phyloP scores from a whole-genome alignment of 2,329 filamentous ascomycete genomes.

The Lasiodiplodia citricola region DNA sequence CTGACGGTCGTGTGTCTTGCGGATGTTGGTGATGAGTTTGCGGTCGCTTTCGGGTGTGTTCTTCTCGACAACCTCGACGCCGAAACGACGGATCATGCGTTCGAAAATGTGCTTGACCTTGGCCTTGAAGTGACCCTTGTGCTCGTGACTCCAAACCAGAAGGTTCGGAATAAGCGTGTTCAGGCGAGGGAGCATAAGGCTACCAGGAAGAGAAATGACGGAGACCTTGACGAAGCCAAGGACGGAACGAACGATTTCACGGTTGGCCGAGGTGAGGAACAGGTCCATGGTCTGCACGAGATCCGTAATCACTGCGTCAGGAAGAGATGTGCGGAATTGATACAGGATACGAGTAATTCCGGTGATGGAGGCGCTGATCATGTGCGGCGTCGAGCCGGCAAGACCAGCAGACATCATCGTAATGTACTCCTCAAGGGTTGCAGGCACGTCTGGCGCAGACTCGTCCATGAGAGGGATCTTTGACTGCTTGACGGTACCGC shows the following conservation, averaged over 20 bases:
- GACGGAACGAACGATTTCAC: slow-evolving; percentile 93
- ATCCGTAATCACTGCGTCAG: slow-evolving; percentile 73
- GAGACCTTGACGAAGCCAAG: slow-evolving; percentile 97
- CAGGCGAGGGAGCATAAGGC: slow-evolving; percentile 79
- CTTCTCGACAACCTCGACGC: slow-evolving; percentile 78
- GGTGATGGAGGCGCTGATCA: slow-evolving; percentile 97
- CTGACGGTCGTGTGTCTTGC: slow-evolving; percentile 88
- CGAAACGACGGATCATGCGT: slow-evolving; percentile 89
- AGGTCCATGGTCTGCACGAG: slow-evolving; percentile 94
- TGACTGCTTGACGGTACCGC: slow-evolving; percentile 79
- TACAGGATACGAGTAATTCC: slow-evolving; percentile 92
- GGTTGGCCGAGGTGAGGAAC: slow-evolving; percentile 94
- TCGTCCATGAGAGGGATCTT: slow-evolving; percentile 86
- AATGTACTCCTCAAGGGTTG: slow-evolving; percentile 92
- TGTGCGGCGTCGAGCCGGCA: slow-evolving; percentile 89
- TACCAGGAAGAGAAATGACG: slow-evolving; percentile 80
- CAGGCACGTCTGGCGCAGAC: slow-evolving; percentile 76
- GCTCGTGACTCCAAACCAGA: slow-evolving; percentile 96
- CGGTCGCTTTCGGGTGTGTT: slow-evolving; percentile 84
- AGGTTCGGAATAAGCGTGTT: slow-evolving; percentile 82
- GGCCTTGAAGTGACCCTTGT: slow-evolving; percentile 94
- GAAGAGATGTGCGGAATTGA: slow-evolving; percentile 78
- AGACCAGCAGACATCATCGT: slow-evolving; percentile 98
- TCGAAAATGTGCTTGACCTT: slow-evolving; percentile 99
- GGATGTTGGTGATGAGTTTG: slow-evolving; percentile 91